Evolutionary conservation across 768 basidiomycete species (phyloP).

Genomic region (Suillus decipiens): DNA sequence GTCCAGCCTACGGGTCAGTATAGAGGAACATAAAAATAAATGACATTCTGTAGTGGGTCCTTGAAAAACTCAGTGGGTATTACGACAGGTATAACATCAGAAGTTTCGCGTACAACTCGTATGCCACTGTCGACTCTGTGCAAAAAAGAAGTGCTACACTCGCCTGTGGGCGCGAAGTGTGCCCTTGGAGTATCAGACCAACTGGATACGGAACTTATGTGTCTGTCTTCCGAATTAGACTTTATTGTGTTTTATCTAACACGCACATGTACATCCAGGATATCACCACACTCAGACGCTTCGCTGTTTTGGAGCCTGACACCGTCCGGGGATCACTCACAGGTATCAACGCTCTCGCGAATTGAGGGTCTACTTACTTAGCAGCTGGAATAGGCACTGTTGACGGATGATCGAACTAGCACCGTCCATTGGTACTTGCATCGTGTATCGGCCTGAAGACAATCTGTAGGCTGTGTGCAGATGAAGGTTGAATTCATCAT

Average conservation of each 20-base stretch:
- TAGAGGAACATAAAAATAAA: background rate
- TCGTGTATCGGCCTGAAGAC: slow-evolving; percentile 4
- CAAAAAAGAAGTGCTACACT: slow-evolving; percentile 1
- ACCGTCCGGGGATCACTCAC: background rate
- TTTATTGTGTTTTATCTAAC: background rate
- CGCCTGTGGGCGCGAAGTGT: background rate
- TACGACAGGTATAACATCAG: slow-evolving; percentile 9
- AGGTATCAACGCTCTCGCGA: background rate
- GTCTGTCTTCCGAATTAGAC: background rate
- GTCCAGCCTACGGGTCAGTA: background rate
- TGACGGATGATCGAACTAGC: slow-evolving; percentile 2
- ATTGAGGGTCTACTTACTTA: background rate
- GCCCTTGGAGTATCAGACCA: slow-evolving; percentile 3
- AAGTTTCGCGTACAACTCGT: slow-evolving; percentile 1
- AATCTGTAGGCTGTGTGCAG: background rate
- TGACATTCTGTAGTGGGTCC: background rate
- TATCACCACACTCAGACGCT: slow-evolving; percentile 3
- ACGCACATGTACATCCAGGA: background rate
- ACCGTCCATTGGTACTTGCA: slow-evolving; percentile 10
- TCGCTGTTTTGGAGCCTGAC: slow-evolving; percentile 1
- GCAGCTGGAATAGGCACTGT: background rate
- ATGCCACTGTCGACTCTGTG: background rate
- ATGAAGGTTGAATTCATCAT: background rate
- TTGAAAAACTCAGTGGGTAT: slow-evolving; percentile 7
- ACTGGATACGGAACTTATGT: slow-evolving; percentile 8